Evolutionary conservation across 2,329 filamentous ascomycete species (phyloP).

Genomic region (Phialocephala sp.): DNA sequence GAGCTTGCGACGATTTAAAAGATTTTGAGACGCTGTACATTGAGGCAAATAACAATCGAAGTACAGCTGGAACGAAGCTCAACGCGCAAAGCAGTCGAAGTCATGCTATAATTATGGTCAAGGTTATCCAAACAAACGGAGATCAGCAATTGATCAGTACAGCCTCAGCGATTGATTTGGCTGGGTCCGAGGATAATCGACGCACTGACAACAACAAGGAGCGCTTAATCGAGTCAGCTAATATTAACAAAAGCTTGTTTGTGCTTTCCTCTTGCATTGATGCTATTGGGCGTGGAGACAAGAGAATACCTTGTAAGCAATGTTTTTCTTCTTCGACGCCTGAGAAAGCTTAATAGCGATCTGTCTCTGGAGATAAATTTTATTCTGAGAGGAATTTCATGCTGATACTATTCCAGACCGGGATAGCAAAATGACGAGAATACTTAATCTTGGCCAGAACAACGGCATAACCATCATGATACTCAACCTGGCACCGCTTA

Average conservation of each 20-base stretch:
- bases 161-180: constrained; percentile 91
- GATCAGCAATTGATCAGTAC: constrained; percentile 76
- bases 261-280: constrained; percentile 95
- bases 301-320: constrained; percentile 84
- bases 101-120: constrained; percentile 90
- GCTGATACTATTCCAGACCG: background rate
- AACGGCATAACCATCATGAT: constrained; percentile 97
- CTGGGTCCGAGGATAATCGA: constrained; percentile 94
- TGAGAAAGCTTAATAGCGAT: background rate
- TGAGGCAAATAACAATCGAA: constrained; percentile 87
- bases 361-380: background rate
- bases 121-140: constrained; percentile 77
- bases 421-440: constrained; percentile 84
- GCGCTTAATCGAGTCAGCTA: constrained; percentile 89
- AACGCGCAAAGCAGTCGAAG: constrained; percentile 90
- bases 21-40: constrained; percentile 92
- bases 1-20: constrained; percentile 80
- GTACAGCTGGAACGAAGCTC: constrained; percentile 88
- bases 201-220: constrained; percentile 94
- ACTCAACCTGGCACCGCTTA: constrained; percentile 87
- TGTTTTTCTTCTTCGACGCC: background rate
- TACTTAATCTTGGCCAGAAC: constrained; percentile 90
- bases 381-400: background rate
- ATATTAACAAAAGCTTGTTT: constrained; percentile 97
- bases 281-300: constrained; percentile 78